Percentiles rank a stretch among this genome's conserved stretches.
phyloP scores from a whole-genome alignment of 768 basidiomycete species.

The Podaxis sp. region DNA sequence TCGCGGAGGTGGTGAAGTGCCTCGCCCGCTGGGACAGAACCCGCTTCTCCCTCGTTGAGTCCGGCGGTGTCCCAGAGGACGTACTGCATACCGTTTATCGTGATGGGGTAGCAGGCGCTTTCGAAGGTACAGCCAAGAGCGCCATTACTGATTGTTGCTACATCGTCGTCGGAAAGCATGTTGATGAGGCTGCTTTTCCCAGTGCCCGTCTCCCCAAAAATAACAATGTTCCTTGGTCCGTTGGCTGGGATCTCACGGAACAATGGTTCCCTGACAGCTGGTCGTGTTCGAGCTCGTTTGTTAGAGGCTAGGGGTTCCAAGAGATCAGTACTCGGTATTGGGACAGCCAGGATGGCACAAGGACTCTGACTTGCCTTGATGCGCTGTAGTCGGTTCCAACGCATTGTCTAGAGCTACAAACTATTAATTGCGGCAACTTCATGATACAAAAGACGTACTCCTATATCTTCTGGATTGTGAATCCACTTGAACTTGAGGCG shows the following conservation, averaged over 20 bases:
- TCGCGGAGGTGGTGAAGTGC: slow-evolving; percentile 23
- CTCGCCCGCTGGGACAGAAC: slow-evolving; percentile 19
- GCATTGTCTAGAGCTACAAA: background rate
- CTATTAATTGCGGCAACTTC: background rate
- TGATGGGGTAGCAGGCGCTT: slow-evolving; percentile 23
- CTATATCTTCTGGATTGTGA: background rate
- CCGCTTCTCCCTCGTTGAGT: slow-evolving; percentile 31
- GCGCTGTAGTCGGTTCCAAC: background rate
- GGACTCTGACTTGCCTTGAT: slow-evolving; percentile 11
- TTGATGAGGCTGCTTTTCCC: slow-evolving; percentile 43
- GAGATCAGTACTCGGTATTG: slow-evolving; percentile 28
- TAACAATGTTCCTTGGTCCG: slow-evolving; percentile 26
- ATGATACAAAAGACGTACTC: background rate
- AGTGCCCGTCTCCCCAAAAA: slow-evolving; percentile 41
- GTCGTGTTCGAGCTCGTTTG: background rate
- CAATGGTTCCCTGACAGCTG: background rate
- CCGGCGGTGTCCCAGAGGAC: slow-evolving; percentile 39
- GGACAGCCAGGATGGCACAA: slow-evolving; percentile 14
- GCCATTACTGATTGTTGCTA: slow-evolving; percentile 30
- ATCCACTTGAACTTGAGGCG: too few relatives aligned
- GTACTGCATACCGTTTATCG: slow-evolving; percentile 23
- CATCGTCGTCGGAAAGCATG: slow-evolving; percentile 29
- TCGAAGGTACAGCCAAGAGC: slow-evolving; percentile 35
- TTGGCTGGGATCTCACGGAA: slow-evolving; percentile 2
- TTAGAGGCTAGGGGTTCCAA: slow-evolving; percentile 21